These are phyloP conservation scores for Sporisorium exsertum DNA, from an alignment of 1,284 basidiomycete genomes.

Conservation along the genomic window DNA sequence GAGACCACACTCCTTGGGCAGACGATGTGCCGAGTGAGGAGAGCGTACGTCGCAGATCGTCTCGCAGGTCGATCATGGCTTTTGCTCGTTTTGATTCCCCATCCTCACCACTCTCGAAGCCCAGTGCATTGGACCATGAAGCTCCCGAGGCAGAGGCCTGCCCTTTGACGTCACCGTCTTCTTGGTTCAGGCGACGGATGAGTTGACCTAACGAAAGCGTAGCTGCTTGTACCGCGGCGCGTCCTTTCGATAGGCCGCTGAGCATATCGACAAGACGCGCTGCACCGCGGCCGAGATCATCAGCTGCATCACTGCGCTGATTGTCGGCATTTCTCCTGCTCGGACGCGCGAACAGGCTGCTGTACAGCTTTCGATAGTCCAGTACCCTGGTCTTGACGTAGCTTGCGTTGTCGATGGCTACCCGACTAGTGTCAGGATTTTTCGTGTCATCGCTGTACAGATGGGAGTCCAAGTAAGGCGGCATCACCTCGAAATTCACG, in stretches of 20 bases:
- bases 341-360: conserved; percentile 4
- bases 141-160: not conserved
- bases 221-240: conserved; percentile 8
- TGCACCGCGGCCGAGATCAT: too few species aligned
- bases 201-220: conserved; percentile 9
- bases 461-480: conserved; percentile 4
- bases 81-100: not conserved
- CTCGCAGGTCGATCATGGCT: conserved; percentile 16
- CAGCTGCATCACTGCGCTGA: not conserved
- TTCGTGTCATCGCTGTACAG: conserved; percentile 4
- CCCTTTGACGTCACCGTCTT: not conserved
- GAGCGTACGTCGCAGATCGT: conserved; percentile 17
- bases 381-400: conserved; percentile 22
- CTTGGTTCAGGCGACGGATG: not conserved
- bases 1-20: conserved; percentile 17
- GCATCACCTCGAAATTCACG: conserved; percentile 4
- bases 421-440: not conserved
- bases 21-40: conserved; percentile 18
- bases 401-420: not conserved
- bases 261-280: not conserved
- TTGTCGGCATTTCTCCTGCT: not conserved
- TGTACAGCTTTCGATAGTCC: conserved; percentile 11
- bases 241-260: not conserved
- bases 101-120: not conserved
- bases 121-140: not conserved